Conservation (phyloP, 2,329 filamentous ascomycete genomes). For the Podosphaera leucotricha region DNA sequence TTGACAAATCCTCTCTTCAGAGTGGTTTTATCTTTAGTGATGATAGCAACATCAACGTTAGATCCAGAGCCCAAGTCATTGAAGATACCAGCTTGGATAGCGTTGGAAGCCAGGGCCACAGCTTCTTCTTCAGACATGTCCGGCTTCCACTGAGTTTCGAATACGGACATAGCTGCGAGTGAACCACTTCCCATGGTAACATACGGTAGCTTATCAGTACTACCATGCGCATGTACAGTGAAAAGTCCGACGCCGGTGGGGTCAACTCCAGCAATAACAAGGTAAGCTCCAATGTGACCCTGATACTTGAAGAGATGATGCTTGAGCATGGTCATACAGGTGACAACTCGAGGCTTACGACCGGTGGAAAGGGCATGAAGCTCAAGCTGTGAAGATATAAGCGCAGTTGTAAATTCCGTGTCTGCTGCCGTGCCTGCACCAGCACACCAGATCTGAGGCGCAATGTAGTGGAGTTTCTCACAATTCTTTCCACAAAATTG, state of each 20-base stretch:
- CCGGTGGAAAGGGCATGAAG: constrained; percentile 90
- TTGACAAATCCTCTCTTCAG: constrained; percentile 80
- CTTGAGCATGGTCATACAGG: constrained; percentile 98
- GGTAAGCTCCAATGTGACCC: constrained; percentile 90
- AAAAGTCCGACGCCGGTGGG: constrained; percentile 88
- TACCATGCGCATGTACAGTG: constrained; percentile 95
- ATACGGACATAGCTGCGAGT: constrained; percentile 90
- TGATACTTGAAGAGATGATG: constrained; percentile 98
- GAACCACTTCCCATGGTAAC: constrained; percentile 98
- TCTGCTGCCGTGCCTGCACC: constrained; percentile 94
- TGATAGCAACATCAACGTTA: constrained; percentile 92
- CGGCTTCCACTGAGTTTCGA: constrained; percentile 86
- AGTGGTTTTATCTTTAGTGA: constrained; percentile 85
- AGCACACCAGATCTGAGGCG: constrained; percentile 97
- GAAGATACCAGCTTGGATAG: constrained; percentile 91
- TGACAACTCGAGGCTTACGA: constrained; percentile 89
- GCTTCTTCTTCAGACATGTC: constrained; percentile 55
- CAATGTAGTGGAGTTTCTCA: constrained; percentile 98
- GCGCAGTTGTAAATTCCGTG: constrained; percentile 94
- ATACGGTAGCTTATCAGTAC: constrained; percentile 95
- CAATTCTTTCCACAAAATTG: constrained; percentile 44
- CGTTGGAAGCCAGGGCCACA: constrained; percentile 60
- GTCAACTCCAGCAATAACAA: constrained; percentile 90
- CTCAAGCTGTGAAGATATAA: constrained; percentile 97
- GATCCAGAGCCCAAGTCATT: constrained; percentile 94